Base-by-base conservation (phyloP, 2,329 filamentous ascomycete genomes). In the Colletotrichum nymphaeae region DNA sequence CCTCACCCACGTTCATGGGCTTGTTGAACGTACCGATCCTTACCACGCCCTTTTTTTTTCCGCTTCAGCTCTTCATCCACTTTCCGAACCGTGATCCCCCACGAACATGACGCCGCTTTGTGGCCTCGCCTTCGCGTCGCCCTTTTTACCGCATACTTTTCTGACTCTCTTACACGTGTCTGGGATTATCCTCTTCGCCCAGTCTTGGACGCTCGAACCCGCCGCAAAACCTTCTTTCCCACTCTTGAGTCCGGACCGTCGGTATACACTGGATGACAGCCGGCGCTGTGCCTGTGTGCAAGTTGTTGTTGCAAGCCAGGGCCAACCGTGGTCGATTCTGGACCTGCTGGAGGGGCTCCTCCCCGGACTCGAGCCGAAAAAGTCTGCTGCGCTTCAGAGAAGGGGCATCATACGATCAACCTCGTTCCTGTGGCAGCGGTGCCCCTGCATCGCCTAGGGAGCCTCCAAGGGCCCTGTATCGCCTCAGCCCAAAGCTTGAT, bases 401-500 rank as follows among this genome's bases (percentile, higher is more conserved):
- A 4, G 63, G 58, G 24, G 24, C 26, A 69, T 73, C 66, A 56
- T 73, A 73, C 55, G 59, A 73, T n/a, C 28, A 22, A 16, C 19
- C 52, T 46, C 26, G 28, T 5, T 56, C 35, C n/a, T 24, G n/a
- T 49, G 42, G 35, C 55, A 69, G 55, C 55, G 70, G 28, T 30
- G 42, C 46, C 55, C 58, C 52, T 63, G 52, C 24, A 58, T 22
- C 30, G 53, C 42, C 37, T 37, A 35, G 60, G 24, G 26, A 42
- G 60, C 42, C 60, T 46, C 55, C 55, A 49, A 60, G 59, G 59
- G 59, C 30, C 30, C 22, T 56, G 46, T 69, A 24, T 59, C 60
- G 60, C 67, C 32, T 60, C 67, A 65, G 60, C 60, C 56, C 65
- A 69, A 69, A 64, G 69, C 59, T 72, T 72, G 67, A 62, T 62